Percentiles rank a stretch among this genome's conserved stretches.
Evolutionary conservation across 768 basidiomycete species (phyloP).

Genomic region (Calocera viscosa): DNA sequence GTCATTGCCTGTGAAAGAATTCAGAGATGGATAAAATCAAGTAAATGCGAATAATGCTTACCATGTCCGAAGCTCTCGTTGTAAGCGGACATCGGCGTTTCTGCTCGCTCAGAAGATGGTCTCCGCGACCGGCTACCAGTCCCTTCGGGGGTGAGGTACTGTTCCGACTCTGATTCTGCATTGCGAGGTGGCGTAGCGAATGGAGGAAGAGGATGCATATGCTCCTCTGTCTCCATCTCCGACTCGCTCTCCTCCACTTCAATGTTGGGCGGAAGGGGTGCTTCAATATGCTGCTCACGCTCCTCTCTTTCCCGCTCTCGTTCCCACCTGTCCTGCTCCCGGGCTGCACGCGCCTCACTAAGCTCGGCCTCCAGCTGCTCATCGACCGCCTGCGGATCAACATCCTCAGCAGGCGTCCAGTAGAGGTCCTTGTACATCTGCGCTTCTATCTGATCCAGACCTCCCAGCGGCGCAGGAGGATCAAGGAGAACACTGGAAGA

Average conservation of each 20-base stretch:
- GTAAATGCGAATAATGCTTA: not conserved
- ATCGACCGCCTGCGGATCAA: not conserved
- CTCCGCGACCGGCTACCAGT: not conserved
- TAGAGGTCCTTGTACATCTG: not conserved
- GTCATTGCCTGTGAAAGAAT: not conserved
- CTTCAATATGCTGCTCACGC: not conserved
- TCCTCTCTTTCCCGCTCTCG: not conserved
- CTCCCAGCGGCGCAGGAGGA: not conserved
- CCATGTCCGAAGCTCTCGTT: not conserved
- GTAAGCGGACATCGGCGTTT: not conserved
- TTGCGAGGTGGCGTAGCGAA: not conserved
- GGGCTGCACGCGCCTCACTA: not conserved
- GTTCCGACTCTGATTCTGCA: not conserved
- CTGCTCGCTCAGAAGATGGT: not conserved
- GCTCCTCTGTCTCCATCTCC: not conserved
- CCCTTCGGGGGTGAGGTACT: not conserved
- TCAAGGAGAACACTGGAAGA: not conserved
- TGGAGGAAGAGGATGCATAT: not conserved
- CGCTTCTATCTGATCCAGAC: not conserved
- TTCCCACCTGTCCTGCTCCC: not conserved
- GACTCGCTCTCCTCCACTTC: not conserved
- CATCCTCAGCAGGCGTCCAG: not conserved
- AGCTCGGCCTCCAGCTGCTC: not conserved
- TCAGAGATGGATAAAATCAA: not conserved
- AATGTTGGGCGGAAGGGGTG: not conserved